Conservation (phyloP, 495 filamentous ascomycete genomes). For the Podospora didyma region DNA sequence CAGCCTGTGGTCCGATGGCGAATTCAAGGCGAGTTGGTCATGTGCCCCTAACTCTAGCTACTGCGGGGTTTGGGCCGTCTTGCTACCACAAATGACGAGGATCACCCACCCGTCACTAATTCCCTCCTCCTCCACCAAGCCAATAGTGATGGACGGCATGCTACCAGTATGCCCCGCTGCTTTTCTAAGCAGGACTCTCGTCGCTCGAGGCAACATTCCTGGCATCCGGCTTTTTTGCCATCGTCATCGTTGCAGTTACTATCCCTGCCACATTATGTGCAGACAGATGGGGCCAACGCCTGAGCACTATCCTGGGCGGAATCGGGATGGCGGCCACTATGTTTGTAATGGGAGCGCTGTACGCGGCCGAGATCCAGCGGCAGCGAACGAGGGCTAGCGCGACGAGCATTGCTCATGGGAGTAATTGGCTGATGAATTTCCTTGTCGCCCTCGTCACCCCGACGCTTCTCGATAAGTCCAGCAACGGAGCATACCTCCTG, state of each 20-base stretch:
- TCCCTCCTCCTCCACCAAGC: too few relatives aligned
- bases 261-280: slow-evolving; percentile 52
- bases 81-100: too few relatives aligned
- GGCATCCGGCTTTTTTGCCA: slow-evolving; percentile 49
- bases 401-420: slow-evolving; percentile 45
- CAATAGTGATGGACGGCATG: too few relatives aligned
- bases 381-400: slow-evolving; percentile 50
- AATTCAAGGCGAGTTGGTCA: too few relatives aligned
- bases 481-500: slow-evolving; percentile 58
- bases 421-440: slow-evolving; percentile 56
- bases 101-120: too few relatives aligned
- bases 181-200: slow-evolving; percentile 49
- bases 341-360: slow-evolving; percentile 40
- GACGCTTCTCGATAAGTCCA: slow-evolving; percentile 52
- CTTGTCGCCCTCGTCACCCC: slow-evolving; percentile 63
- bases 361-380: slow-evolving; percentile 55
- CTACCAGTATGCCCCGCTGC: slow-evolving; percentile 49
- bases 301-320: slow-evolving; percentile 53
- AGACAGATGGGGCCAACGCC: slow-evolving; percentile 60
- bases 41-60: too few relatives aligned
- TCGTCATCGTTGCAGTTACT: slow-evolving; percentile 45
- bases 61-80: too few relatives aligned
- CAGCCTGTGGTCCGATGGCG: too few relatives aligned
- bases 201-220: slow-evolving; percentile 43
- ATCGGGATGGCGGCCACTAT: slow-evolving; percentile 32